Conservation (phyloP, 768 basidiomycete species). For the Brasilioporus rufonigricans region DNA sequence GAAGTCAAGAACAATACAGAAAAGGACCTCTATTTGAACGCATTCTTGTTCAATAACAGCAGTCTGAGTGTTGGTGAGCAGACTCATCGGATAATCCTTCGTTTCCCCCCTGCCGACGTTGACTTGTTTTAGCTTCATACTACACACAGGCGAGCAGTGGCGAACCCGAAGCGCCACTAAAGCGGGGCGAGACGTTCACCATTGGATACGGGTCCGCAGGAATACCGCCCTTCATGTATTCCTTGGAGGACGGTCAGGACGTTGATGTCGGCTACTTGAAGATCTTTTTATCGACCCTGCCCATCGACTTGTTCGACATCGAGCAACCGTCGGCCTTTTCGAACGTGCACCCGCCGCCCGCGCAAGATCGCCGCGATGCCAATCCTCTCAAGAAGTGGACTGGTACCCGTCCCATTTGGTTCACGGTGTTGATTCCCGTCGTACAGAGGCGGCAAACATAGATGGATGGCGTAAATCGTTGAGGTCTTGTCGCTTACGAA, state of each 20-base stretch:
- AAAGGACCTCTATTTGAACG: conserved; percentile 36
- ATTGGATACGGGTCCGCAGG: conserved; percentile 43
- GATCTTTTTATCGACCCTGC: conserved; percentile 39
- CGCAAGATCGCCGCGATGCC: not conserved
- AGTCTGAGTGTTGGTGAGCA: conserved; percentile 35
- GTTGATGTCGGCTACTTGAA: conserved; percentile 44
- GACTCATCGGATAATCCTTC: not conserved
- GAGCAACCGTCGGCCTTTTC: conserved; percentile 34
- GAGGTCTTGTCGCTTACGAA: not conserved
- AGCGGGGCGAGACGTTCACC: conserved; percentile 13
- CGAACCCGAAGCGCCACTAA: conserved; percentile 7
- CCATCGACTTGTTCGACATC: conserved; percentile 36
- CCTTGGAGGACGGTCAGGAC: conserved; percentile 28
- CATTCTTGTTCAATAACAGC: conserved; percentile 44
- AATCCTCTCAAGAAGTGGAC: not conserved
- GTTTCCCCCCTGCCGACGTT: not conserved
- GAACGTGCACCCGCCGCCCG: not conserved
- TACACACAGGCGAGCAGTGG: not conserved
- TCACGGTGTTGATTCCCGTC: conserved; percentile 13
- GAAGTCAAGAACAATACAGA: conserved; percentile 35
- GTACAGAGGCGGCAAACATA: not conserved
- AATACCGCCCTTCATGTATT: conserved; percentile 31
- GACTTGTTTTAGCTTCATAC: conserved; percentile 7
- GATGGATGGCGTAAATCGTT: not conserved
- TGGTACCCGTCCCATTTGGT: conserved; percentile 5